phyloP scores from a whole-genome alignment of 306 rosid genomes.

The Vigna reflexopilosa region DNA sequence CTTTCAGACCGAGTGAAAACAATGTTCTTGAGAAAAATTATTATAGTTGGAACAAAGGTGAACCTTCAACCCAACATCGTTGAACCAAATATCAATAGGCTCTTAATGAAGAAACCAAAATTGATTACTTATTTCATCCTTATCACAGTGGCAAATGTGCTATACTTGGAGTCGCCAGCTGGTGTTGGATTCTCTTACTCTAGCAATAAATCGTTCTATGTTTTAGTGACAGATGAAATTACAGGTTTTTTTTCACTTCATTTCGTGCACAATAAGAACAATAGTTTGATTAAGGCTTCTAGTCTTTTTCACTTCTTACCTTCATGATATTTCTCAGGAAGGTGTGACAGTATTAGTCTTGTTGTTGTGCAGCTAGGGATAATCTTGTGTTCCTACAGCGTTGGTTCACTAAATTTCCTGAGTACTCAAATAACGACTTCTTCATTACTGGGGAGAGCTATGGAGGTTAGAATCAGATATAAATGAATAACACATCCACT shows the following conservation, averaged over 20 bases:
- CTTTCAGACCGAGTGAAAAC: constrained; percentile 58
- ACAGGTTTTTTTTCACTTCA: constrained; percentile 57
- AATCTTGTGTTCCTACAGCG: constrained; percentile 61
- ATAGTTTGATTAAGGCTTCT: background rate
- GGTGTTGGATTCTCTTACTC: constrained; percentile 88
- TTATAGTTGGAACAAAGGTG: constrained; percentile 72
- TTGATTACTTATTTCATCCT: background rate
- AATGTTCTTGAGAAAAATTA: constrained; percentile 55
- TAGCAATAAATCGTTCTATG: constrained; percentile 56
- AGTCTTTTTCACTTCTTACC: background rate
- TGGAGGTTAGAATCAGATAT: constrained; percentile 49
- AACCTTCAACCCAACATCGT: background rate
- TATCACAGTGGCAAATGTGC: constrained; percentile 61
- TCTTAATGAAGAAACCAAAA: background rate
- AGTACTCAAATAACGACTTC: constrained; percentile 56
- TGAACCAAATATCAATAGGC: background rate
- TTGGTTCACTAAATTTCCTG: constrained; percentile 63
- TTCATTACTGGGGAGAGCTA: constrained; percentile 77
- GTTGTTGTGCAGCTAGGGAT: constrained; percentile 55
- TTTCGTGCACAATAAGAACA: background rate
- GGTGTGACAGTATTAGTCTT: background rate
- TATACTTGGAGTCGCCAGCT: constrained; percentile 75
- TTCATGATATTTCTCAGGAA: background rate
- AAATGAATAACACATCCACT: background rate
- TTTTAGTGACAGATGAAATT: constrained; percentile 49